A percentile compares a stretch with the other conserved stretches of the same genome.
These are phyloP conservation scores for Quercus mongolica DNA, from an alignment of 306 rosid genomes.

Conservation along the genomic window DNA sequence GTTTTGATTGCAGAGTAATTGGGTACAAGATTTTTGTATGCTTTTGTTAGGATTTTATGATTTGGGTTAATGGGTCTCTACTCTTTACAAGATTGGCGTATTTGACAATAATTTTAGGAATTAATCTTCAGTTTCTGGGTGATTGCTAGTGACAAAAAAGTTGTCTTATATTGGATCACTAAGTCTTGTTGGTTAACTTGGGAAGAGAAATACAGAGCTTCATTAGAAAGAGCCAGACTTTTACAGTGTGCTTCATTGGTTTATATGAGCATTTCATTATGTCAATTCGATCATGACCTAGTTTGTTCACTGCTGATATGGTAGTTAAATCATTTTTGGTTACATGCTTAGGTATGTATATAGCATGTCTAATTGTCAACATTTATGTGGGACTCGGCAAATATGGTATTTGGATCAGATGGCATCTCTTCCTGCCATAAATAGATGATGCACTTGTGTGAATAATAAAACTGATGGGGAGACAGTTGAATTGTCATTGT, in stretches of 20 bases:
- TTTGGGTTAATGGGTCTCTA: neutral
- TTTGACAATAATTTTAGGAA: too few relatives aligned
- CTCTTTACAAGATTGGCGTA: too few relatives aligned
- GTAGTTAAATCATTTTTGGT: neutral
- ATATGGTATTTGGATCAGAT: neutral
- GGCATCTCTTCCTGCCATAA: neutral
- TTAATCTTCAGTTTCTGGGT: neutral
- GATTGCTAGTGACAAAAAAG: neutral
- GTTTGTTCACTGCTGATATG: too few relatives aligned
- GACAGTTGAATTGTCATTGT: neutral
- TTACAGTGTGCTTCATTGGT: too few relatives aligned
- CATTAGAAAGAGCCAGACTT: too few relatives aligned
- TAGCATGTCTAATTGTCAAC: neutral
- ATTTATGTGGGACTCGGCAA: neutral
- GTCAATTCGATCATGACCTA: too few relatives aligned
- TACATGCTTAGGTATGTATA: neutral
- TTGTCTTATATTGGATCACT: neutral
- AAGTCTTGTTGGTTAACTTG: neutral
- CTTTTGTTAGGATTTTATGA: neutral
- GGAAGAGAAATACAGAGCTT: neutral
- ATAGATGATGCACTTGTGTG: neutral
- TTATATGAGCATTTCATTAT: too few relatives aligned
- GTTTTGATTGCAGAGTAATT: neutral
- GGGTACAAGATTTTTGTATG: neutral
- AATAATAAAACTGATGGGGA: neutral